Base-by-base conservation (phyloP, 106 monocot genomes). In the Dactylorhiza incarnata region DNA sequence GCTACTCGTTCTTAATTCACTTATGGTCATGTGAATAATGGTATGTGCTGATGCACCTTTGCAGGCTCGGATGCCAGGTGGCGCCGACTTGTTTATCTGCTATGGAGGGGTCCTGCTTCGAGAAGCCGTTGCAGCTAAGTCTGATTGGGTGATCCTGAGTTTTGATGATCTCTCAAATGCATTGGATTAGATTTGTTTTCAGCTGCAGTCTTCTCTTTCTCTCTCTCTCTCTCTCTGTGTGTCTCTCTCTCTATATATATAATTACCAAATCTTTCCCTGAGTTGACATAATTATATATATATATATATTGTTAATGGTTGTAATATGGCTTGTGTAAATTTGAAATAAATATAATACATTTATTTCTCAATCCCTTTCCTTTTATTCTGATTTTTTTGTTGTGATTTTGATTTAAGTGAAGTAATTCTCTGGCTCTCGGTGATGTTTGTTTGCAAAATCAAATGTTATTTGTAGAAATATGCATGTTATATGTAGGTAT, bases 51-150 rank as follows among this genome's bases (percentile, higher is more conserved):
- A 37, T 54, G 5, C 11, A 14, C 1, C 23, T 6, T 78, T 71
- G 46, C 66, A 97, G 93, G 97, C 94, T 54, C 81, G 82, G 75
- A 75, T 78, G 74, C 94, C 87, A 49, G 94, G 94, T 43, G 97
- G 97, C 11, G 97, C 97, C 0, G 97, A 97, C 72, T 55, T 97
- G 50, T 97, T 97, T 51, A 85, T 97, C 58, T 97, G 97, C 51
- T 97, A 94, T 63, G 91, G 87, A 4, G 97, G 97, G 25, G 89
- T 94, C 65, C 91, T 94, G 77, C 81, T 97, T 81, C 88, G 97
- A 80, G 80, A 85, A 78, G 56, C 87, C 50, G 97, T 97, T 49
- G 97, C 97, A 68, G 78, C 77, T 0, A 83, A 91, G 19, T 91
- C 97, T 25, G 97, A 97, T 82, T 97, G 97, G 97, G 83, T 94